Conservation (phyloP, 305 asterid species). For the Fraxinus angustifolia region DNA sequence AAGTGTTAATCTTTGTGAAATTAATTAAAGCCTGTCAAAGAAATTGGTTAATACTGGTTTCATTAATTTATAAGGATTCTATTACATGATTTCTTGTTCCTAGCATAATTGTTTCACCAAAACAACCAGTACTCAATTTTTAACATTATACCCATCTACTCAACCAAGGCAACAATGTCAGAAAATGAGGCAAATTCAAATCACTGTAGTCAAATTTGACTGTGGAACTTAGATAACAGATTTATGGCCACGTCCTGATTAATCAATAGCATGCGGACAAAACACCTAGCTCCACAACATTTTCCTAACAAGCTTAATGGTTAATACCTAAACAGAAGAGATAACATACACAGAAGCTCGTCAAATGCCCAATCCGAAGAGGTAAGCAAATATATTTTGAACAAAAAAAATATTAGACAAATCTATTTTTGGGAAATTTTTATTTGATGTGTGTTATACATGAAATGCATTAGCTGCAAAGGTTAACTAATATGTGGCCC, state of each 20-base stretch:
- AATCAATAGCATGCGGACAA: not conserved
- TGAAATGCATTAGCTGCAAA: conserved; percentile 6
- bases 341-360: not conserved
- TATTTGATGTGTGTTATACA: not conserved
- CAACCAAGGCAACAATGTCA: not conserved
- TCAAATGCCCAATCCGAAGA: not conserved
- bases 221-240: not conserved
- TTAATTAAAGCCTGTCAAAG: not conserved
- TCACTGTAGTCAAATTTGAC: not conserved
- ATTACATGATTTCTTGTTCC: not conserved
- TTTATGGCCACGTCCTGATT: not conserved
- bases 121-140: not conserved
- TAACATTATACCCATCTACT: not conserved
- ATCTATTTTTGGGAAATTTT: not conserved
- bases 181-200: not conserved
- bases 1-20: not conserved
- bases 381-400: not conserved
- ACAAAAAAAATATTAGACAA: not conserved
- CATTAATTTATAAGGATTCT: not conserved
- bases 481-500: not conserved
- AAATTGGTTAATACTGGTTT: not conserved
- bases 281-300: not conserved
- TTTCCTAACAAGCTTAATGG: not conserved
- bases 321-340: not conserved
- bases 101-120: not conserved